A percentile compares a stretch with the other conserved stretches of the same genome.
Conservation (phyloP, 371 early-diverging fungal genomes). For the Ecytonucleospora hepatopenaei region DNA sequence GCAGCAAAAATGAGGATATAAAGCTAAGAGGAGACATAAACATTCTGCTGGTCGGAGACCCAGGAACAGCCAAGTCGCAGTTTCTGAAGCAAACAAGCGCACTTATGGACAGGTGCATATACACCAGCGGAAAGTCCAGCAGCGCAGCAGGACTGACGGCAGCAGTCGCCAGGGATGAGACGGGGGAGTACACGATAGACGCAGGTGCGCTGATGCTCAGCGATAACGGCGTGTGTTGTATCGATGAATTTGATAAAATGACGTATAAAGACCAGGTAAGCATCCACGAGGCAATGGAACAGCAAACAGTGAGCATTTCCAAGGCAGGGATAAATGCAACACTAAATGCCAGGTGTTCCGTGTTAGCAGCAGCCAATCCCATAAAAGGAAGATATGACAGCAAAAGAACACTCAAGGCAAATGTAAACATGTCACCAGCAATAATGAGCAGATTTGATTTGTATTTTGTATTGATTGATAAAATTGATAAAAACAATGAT, state of each 20-base stretch:
- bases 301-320: conserved; percentile 95
- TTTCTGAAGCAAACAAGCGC: conserved; percentile 80
- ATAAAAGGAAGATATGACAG: conserved; percentile 56
- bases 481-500: conserved; percentile 77
- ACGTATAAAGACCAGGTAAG: conserved; percentile 90
- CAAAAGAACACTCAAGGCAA: conserved; percentile 63
- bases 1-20: conserved; percentile 69
- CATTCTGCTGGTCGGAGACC: conserved; percentile 91
- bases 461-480: conserved; percentile 92
- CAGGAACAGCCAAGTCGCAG: conserved; percentile 95
- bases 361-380: conserved; percentile 59
- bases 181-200: conserved; percentile 95
- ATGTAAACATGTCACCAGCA: conserved; percentile 85
- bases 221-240: conserved; percentile 93
- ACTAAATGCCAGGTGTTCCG: conserved; percentile 53
- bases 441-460: conserved; percentile 99
- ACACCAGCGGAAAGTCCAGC: conserved; percentile 93
- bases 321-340: conserved; percentile 83
- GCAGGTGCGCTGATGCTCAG: conserved; percentile 97
- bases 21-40: conserved; percentile 75
- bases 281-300: conserved; percentile 99
- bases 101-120: conserved; percentile 76
- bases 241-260: conserved; percentile 99
- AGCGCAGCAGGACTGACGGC: conserved; percentile 97
- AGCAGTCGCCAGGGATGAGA: conserved; percentile 87